A percentile compares a stretch with the other conserved stretches of the same genome.
Conservation (phyloP, 768 basidiomycete genomes). For the Pleurotus tuoliensis region DNA sequence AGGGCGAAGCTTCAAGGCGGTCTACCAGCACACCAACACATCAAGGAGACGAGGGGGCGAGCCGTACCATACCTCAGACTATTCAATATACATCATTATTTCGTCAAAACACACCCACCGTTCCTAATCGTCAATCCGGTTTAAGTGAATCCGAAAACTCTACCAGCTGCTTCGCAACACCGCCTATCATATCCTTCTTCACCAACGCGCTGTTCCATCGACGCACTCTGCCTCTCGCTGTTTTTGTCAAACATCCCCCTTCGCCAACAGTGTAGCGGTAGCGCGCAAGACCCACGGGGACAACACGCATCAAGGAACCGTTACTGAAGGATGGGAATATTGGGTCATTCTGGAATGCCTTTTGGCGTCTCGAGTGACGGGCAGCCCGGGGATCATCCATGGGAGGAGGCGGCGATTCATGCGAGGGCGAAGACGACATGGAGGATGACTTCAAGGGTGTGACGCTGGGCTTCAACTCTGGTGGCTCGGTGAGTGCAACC, state of each 20-base stretch:
- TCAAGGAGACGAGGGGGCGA: too few species aligned
- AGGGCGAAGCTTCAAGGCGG: too few species aligned
- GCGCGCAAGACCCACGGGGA: too few species aligned
- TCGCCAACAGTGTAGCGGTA: too few species aligned
- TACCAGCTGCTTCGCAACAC: slow-evolving; percentile 32
- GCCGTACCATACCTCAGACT: too few species aligned
- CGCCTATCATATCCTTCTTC: slow-evolving; percentile 31
- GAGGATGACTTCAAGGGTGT: background rate
- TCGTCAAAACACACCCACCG: background rate
- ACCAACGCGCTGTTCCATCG: slow-evolving; percentile 31
- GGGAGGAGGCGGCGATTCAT: too few species aligned
- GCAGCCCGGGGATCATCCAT: too few species aligned
- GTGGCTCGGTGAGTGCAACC: background rate
- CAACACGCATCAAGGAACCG: too few species aligned
- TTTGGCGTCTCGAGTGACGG: background rate
- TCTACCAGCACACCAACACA: too few species aligned
- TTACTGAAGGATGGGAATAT: too few species aligned
- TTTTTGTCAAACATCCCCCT: too few species aligned
- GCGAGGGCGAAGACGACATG: background rate
- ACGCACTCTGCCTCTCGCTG: slow-evolving; percentile 15
- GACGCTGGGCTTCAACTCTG: too few species aligned
- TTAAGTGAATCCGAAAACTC: slow-evolving; percentile 11
- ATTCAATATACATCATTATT: background rate
- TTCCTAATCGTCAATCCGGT: background rate
- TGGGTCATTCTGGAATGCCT: slow-evolving; percentile 22